Evolutionary conservation across 495 filamentous ascomycete species (phyloP).

Genomic region (Penicillium cinerascens): DNA sequence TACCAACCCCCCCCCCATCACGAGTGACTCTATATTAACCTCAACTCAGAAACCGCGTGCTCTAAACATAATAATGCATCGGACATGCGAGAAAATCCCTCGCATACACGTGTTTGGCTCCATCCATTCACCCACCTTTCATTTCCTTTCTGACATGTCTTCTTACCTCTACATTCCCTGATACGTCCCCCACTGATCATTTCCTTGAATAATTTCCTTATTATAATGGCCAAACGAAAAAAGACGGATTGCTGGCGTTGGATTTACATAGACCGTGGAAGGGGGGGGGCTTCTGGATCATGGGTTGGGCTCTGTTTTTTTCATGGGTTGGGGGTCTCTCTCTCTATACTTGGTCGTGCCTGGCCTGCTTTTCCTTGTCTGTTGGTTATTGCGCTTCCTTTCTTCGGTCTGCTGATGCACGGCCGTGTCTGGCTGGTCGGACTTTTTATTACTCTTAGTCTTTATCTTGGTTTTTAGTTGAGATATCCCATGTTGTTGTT

Average conservation of each 20-base stretch:
- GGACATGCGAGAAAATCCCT: background rate
- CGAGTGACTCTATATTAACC: conserved; percentile 1
- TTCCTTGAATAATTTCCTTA: background rate
- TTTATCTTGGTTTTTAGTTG: conserved; percentile 10
- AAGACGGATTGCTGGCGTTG: background rate
- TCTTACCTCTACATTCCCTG: background rate
- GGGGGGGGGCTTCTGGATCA: background rate
- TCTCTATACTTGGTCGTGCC: background rate
- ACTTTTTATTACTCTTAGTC: background rate
- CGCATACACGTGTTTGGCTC: conserved; percentile 10
- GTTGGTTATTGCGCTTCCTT: conserved; percentile 5
- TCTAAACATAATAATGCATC: conserved; percentile 13
- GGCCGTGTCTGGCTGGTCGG: conserved; percentile 6
- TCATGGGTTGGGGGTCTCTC: background rate
- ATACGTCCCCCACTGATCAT: background rate
- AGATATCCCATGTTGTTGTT: conserved; percentile 29
- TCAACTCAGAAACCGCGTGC: conserved; percentile 27
- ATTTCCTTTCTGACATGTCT: background rate
- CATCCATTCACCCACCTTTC: background rate
- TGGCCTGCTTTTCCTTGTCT: conserved; percentile 1
- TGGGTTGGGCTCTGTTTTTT: conserved; percentile 1
- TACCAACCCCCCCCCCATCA: background rate
- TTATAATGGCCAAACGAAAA: background rate
- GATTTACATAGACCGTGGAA: background rate
- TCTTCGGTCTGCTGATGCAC: background rate